Conservation (phyloP, 176 grass and related monocot genomes). For the Cenchrus purpureus region DNA sequence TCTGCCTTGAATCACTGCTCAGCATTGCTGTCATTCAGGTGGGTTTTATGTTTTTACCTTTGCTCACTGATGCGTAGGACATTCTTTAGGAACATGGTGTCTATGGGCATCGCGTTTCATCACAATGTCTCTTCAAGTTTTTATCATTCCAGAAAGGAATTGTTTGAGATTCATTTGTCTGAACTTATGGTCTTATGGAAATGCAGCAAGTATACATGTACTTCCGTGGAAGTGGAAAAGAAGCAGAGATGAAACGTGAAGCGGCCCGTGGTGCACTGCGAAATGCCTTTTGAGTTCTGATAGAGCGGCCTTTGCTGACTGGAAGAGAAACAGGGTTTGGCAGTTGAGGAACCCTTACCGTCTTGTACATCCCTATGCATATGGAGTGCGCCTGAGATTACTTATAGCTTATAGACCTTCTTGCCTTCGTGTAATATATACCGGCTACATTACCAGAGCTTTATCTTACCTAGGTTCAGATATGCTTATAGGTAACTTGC, state of each 20-base stretch:
- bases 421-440: conserved; percentile 57
- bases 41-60: conserved; percentile 21
- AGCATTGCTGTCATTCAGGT: conserved; percentile 94
- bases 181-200: conserved; percentile 20
- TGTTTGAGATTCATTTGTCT: conserved; percentile 22
- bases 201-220: conserved; percentile 90
- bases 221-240: conserved; percentile 89
- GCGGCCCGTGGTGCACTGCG: conserved; percentile 69
- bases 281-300: conserved; percentile 81
- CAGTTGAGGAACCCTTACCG: background rate
- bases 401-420: conserved; percentile 20
- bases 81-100: background rate
- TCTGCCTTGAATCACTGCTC: conserved; percentile 83
- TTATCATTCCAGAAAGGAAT: background rate
- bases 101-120: background rate
- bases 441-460: conserved; percentile 15
- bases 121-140: conserved; percentile 1
- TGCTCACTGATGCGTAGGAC: background rate
- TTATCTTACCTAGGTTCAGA: conserved; percentile 46
- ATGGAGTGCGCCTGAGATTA: conserved; percentile 21
- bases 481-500: conserved; percentile 38
- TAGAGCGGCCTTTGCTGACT: conserved; percentile 31
- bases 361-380: conserved; percentile 52
- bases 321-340: conserved; percentile 41
- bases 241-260: conserved; percentile 70